Evolutionary conservation across 2,329 filamentous ascomycete species (phyloP), one percentile per base, ranked within the genome.

Genomic region (Tricladium varicosporioides): DNA sequence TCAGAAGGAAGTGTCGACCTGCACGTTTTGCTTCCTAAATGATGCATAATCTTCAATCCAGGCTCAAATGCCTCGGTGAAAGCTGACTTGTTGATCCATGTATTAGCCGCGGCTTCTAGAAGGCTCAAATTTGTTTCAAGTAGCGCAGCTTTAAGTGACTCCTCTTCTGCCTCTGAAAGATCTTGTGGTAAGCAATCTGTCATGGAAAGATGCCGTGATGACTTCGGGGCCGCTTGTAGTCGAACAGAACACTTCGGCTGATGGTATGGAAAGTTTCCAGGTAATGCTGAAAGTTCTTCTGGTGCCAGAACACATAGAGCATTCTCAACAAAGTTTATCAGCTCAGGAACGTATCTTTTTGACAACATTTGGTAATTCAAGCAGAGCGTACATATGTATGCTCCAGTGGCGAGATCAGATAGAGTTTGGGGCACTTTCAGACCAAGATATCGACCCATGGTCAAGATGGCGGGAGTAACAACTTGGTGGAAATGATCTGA

Each of bases 401-500:
- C 83, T 10, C 94, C 94, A 2, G 80, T 86, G 2, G 84, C 82
- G 59, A 90, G 82, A 63, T 94, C 89, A 7, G 80, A 75, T 3
- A 91, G 73, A 7, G 76, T 78, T 45, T 83, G 78, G 0, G 91
- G 85, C 0, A 87, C 79, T 55, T 86, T 91, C 65, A 96, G 85
- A 1, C 88, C 91, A 22, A 99, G 80, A 73, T 89, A 97, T 54
- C 91, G 85, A 11, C 83, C 83, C 73, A 97, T 90, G n/a, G 87
- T 82, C 5, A 97, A 83, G 73, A 91, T 88, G 0, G 93, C 89
- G 1, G 94, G 94, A 1, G 94, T 99, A 43, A 91, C 88, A 36
- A 97, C 91, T 66, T 94, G 88, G 68, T 99, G 94, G 73, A 97
- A 99, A 74, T 97, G 92, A 73, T 99, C 94, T 0, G 92, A 97